Evolutionary conservation across 2,329 filamentous ascomycete genomes (phyloP).

Genomic region (Penicillium sp.): DNA sequence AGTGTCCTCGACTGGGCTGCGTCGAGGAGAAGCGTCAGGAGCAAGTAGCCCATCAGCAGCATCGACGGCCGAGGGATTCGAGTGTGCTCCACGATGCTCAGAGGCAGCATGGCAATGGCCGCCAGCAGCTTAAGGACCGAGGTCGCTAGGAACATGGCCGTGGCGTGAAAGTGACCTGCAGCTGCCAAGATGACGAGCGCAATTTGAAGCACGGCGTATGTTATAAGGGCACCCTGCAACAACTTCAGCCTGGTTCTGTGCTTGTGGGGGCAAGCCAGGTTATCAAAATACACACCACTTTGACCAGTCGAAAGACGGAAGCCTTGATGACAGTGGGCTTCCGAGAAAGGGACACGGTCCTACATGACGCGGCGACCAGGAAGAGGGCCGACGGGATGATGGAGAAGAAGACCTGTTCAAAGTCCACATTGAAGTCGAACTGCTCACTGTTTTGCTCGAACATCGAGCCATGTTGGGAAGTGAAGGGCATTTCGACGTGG

Average conservation of each 20-base stretch:
- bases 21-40: constrained; percentile 45
- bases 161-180: constrained; percentile 6
- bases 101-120: constrained; percentile 14
- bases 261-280: too few species aligned
- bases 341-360: constrained; percentile 26
- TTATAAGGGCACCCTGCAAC: too few species aligned
- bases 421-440: constrained; percentile 18
- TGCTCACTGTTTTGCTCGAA: constrained; percentile 9
- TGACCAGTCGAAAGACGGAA: constrained; percentile 28
- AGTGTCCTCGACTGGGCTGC: constrained; percentile 40
- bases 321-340: constrained; percentile 36
- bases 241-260: too few species aligned
- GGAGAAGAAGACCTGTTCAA: constrained; percentile 18
- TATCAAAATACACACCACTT: constrained; percentile 29
- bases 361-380: constrained; percentile 28
- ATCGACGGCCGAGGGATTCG: constrained; percentile 43
- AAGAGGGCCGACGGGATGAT: constrained; percentile 15
- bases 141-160: constrained; percentile 33
- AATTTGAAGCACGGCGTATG: too few species aligned
- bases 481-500: too few species aligned
- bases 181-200: constrained; percentile 28
- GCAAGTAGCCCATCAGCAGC: constrained; percentile 45
- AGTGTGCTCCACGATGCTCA: constrained; percentile 37
- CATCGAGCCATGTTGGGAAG: neutral
- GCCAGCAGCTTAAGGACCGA: constrained; percentile 30